Percentiles rank a stretch among this genome's conserved stretches.
phyloP scores from a whole-genome alignment of 2,329 filamentous ascomycete genomes.

The Boeremia lycopersici region DNA sequence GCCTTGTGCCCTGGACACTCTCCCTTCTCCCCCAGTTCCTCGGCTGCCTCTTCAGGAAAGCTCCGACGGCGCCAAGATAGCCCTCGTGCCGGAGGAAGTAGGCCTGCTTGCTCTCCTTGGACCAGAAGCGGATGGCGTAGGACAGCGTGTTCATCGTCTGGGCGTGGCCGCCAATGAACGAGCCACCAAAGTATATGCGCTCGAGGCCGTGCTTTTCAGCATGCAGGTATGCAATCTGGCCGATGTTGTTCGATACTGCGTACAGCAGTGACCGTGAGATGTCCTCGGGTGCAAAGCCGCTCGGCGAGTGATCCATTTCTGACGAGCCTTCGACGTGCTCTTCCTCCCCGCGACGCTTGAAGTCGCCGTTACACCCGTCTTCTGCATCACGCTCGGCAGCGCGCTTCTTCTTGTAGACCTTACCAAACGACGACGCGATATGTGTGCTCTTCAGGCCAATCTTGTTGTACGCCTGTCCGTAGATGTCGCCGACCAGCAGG shows the following conservation, averaged over 20 bases:
- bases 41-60: constrained; percentile 90
- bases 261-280: constrained; percentile 91
- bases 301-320: constrained; percentile 45
- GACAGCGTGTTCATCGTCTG: constrained; percentile 98
- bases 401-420: constrained; percentile 91
- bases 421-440: constrained; percentile 95
- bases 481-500: constrained; percentile 97
- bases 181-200: constrained; percentile 96
- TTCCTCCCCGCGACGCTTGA: constrained; percentile 44
- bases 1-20: constrained; percentile 64
- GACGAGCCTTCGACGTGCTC: constrained; percentile 40
- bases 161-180: constrained; percentile 92
- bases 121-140: constrained; percentile 98
- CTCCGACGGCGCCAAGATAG: constrained; percentile 91
- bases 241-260: constrained; percentile 95
- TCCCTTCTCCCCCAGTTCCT: constrained; percentile 87
- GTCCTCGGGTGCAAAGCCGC: constrained; percentile 76
- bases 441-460: constrained; percentile 95
- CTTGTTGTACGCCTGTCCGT: constrained; percentile 93
- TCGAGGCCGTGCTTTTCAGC: constrained; percentile 90
- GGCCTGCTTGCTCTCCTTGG: constrained; percentile 88
- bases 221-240: constrained; percentile 96
- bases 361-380: constrained; percentile 64
- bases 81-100: constrained; percentile 96
- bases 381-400: constrained; percentile 80